These are phyloP conservation scores for Eimeria maxima DNA, from an alignment of 169 alveolate species.

Conservation along the genomic window DNA sequence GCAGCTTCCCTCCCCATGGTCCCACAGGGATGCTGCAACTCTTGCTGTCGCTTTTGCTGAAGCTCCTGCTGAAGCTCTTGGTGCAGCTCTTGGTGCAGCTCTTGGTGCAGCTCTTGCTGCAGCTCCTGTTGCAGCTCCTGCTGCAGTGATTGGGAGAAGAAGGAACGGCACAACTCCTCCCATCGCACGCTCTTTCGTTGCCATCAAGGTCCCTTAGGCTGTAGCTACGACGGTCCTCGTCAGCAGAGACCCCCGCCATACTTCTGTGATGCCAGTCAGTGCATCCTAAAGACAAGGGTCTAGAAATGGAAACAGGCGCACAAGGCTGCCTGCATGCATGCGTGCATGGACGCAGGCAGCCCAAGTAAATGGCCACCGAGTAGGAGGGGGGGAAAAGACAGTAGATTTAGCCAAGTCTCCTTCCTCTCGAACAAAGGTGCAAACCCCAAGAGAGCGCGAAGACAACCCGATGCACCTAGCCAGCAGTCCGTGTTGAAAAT, in stretches of 20 bases:
- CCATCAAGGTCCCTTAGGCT: neutral
- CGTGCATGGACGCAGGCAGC: neutral
- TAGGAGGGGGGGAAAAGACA: too few relatives aligned
- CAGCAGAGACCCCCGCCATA: neutral
- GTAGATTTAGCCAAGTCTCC: too few relatives aligned
- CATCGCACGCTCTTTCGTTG: neutral
- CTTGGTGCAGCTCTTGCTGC: neutral
- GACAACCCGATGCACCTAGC: neutral
- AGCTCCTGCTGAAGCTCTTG: neutral
- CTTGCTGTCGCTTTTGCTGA: neutral
- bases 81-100: neutral
- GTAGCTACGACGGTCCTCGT: neutral
- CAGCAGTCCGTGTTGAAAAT: neutral
- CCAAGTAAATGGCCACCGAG: too few relatives aligned
- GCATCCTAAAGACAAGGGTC: neutral
- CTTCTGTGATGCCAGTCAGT: too few relatives aligned
- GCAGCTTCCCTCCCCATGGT: neutral
- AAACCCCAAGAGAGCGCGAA: too few relatives aligned
- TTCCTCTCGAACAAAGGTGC: too few relatives aligned
- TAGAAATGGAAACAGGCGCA: neutral
- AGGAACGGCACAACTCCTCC: neutral
- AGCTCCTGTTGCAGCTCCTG: neutral
- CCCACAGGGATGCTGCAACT: neutral
- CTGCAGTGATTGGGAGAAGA: neutral
- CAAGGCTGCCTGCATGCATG: neutral